phyloP scores from a whole-genome alignment of 2,329 filamentous ascomycete species.

The Byssothecium circinans region DNA sequence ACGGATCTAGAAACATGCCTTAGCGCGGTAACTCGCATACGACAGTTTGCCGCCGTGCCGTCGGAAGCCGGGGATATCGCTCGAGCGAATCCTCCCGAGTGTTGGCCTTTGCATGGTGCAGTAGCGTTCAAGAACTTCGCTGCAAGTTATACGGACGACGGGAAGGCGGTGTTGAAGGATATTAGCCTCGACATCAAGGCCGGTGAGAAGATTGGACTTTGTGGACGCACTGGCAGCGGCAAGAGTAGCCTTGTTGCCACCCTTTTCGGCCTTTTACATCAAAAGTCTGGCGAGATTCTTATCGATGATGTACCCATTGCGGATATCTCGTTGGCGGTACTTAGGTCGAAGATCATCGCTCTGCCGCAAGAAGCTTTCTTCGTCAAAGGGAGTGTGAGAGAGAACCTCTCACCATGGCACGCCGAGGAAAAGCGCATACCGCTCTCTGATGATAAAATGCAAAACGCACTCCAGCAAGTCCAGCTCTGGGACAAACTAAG shows the following conservation, averaged over 20 bases:
- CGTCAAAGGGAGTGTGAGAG: constrained; percentile 45
- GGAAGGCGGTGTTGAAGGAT: constrained; percentile 40
- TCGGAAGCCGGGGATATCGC: constrained; percentile 89
- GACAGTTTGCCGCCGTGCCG: constrained; percentile 88
- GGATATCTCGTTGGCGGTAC: constrained; percentile 45
- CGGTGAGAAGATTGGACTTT: constrained; percentile 49
- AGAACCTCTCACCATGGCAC: constrained; percentile 43
- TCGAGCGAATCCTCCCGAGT: constrained; percentile 50
- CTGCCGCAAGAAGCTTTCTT: constrained; percentile 60
- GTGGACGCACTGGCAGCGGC: constrained; percentile 53
- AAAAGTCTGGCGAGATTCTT: constrained; percentile 43
- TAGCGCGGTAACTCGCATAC: constrained; percentile 86
- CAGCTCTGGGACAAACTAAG: constrained; percentile 20
- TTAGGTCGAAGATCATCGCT: constrained; percentile 55
- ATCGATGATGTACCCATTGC: constrained; percentile 50
- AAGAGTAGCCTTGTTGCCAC: constrained; percentile 48
- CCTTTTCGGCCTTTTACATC: constrained; percentile 47
- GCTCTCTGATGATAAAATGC: constrained; percentile 14
- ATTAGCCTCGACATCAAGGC: constrained; percentile 48
- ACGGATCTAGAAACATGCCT: constrained; percentile 83
- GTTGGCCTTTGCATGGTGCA: constrained; percentile 44
- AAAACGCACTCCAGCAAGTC: constrained; percentile 14
- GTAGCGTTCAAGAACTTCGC: constrained; percentile 42
- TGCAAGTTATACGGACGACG: constrained; percentile 36
- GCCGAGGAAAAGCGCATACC: constrained; percentile 1